A percentile compares a stretch with the other conserved stretches of the same genome.
Evolutionary conservation across 257 asterid species (phyloP).

Genomic region (Solanum habrochaites): DNA sequence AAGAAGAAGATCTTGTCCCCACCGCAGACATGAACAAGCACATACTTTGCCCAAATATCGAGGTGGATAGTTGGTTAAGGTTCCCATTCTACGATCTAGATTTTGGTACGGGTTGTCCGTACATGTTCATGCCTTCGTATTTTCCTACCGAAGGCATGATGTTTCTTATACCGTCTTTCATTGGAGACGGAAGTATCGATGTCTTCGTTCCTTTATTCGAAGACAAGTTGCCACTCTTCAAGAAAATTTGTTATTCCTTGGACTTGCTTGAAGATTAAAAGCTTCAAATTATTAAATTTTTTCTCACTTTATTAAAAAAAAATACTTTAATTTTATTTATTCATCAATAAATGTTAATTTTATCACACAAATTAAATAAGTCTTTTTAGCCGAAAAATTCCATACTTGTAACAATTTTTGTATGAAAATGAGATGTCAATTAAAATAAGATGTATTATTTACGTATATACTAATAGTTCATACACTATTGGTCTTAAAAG

Average conservation of each 20-base stretch:
- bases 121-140: conserved; percentile 62
- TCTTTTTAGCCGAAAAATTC: background rate
- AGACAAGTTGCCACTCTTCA: conserved; percentile 34
- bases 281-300: background rate
- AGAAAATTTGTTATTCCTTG: conserved; percentile 41
- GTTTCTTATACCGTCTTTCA: conserved; percentile 53
- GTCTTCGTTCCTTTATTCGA: conserved; percentile 49
- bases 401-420: background rate
- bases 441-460: background rate
- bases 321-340: background rate
- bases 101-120: conserved; percentile 67
- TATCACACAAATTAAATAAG: background rate
- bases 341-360: background rate
- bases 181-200: conserved; percentile 61
- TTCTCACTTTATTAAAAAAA: background rate
- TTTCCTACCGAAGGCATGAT: conserved; percentile 57
- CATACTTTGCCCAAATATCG: conserved; percentile 63
- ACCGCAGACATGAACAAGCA: conserved; percentile 39
- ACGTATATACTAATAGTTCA: no score
- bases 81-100: conserved; percentile 68
- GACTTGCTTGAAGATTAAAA: conserved; percentile 15
- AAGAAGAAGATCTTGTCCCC: conserved; percentile 41
- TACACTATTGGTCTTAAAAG: background rate
- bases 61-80: conserved; percentile 79
- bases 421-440: background rate